Evolutionary conservation across 148 eudicot genomes (phyloP).

Genomic region (Chenopodium berlandieri): DNA sequence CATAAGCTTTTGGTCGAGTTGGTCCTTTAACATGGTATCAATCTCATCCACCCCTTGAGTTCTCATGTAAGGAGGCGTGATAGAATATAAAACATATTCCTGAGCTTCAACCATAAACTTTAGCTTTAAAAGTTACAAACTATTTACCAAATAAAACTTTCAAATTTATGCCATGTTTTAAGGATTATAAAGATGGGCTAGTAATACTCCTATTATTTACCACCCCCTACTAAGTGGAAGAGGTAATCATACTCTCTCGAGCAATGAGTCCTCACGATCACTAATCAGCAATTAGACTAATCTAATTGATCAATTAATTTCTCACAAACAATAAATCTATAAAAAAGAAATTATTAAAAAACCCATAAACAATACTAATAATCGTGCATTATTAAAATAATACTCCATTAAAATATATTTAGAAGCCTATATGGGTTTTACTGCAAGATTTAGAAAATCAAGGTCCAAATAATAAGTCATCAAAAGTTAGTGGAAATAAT

Average conservation of each 20-base stretch:
- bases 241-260: constrained; percentile 25
- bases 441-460: not conserved
- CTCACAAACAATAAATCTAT: not conserved
- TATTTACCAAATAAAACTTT: not conserved
- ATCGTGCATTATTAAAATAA: not conserved
- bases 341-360: not conserved
- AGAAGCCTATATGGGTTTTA: not conserved
- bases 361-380: too few species aligned
- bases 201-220: not conserved
- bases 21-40: too few species aligned
- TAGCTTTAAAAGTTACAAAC: not conserved
- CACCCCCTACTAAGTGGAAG: constrained; percentile 9
- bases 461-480: constrained; percentile 5
- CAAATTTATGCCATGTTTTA: constrained; percentile 1
- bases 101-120: too few species aligned
- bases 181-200: constrained; percentile 8
- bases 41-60: too few species aligned
- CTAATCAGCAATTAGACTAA: not conserved
- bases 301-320: not conserved
- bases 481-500: constrained; percentile 3
- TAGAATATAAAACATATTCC: too few species aligned
- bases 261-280: constrained; percentile 19
- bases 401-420: too few species aligned
- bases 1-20: too few species aligned
- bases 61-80: too few species aligned